Evolutionary conservation across 2,329 filamentous ascomycete genomes (phyloP), one percentile per base, ranked within the genome.

Genomic region (Trichoderma simmonsii): DNA sequence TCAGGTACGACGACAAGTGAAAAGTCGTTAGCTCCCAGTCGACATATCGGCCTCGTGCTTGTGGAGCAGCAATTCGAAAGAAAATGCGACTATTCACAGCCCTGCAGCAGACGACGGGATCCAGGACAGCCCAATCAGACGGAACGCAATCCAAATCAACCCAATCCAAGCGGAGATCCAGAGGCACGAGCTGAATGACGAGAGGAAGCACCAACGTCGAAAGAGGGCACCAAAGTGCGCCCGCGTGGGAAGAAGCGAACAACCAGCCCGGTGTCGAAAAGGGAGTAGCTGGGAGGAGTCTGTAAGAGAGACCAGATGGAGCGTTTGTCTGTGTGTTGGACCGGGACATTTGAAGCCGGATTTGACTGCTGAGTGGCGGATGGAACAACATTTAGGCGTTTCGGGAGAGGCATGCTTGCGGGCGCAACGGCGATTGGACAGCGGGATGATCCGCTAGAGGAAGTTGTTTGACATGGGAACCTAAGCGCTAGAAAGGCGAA

Each of bases 301-400:
- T 36, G 48, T 21, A 28, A 28, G 30, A 28, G 30, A 36, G 64
- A 26, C 64, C 30, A 57, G 21, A 39, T 39, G 51, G 64, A n/a
- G 60, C 24, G 8, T 28, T 28, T 60, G 57, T 60, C 26, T 18
- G 9, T 6, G 34, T 48, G 65, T 24, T 26, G 15, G 65, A 11
- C 26, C 26, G 18, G 34, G 5, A 36, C 34, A 36, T 3, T 36
- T 15, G 34, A 60, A 39, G 34, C 66, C 8, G n/a, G 28, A 60
- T 48, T 15, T 57, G 36, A 24, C 21, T 26, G 39, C n/a, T 15
- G 34, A 62, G 21, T 21, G 28, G 24, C 67, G 57, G 67, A 48
- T 9, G 67, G 67, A 70, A 62, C 14, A 70, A 39, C 28, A 21
- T 70, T 70, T 64, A 43, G 68, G 68, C 60, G 48, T 57, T 57